These are phyloP conservation scores for Pterocarpus macrocarpus DNA, from an alignment of 306 rosid species.

Conservation along the genomic window DNA sequence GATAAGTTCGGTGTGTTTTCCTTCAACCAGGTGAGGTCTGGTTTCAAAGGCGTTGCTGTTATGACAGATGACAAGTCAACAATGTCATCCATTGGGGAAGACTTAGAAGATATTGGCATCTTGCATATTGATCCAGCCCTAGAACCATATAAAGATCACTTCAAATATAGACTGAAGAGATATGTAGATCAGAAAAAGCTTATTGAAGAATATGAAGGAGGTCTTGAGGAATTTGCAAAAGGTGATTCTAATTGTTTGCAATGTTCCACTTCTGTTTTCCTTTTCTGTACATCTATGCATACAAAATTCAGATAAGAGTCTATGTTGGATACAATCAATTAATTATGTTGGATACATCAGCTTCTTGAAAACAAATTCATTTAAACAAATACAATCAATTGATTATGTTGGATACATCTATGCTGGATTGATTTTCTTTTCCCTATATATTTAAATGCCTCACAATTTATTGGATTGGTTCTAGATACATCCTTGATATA, in stretches of 20 bases:
- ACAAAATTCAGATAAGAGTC: constrained; percentile 15
- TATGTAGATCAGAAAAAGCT: constrained; percentile 74
- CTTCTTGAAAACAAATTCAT: too few relatives aligned
- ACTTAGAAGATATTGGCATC: constrained; percentile 64
- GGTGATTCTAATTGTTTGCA: constrained; percentile 59
- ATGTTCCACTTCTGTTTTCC: constrained; percentile 21
- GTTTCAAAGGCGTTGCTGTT: constrained; percentile 59
- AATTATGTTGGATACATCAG: too few relatives aligned
- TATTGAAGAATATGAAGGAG: constrained; percentile 79
- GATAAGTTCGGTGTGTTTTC: constrained; percentile 50
- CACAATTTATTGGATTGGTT: constrained; percentile 35
- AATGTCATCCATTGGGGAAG: constrained; percentile 53
- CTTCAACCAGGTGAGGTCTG: constrained; percentile 57
- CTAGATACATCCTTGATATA: constrained; percentile 33
- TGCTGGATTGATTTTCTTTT: constrained; percentile 10
- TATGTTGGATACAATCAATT: not conserved
- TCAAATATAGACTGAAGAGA: constrained; percentile 69
- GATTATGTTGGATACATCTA: not conserved
- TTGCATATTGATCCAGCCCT: constrained; percentile 69
- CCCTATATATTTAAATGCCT: constrained; percentile 19
- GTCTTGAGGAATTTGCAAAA: constrained; percentile 80
- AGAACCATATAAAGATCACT: constrained; percentile 73
- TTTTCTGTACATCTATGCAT: constrained; percentile 23
- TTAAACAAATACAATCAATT: not conserved
- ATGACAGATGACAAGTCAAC: constrained; percentile 66